These are phyloP conservation scores for Phaeosphaeria sp. DNA, from an alignment of 2,329 filamentous ascomycete genomes.

Conservation along the genomic window DNA sequence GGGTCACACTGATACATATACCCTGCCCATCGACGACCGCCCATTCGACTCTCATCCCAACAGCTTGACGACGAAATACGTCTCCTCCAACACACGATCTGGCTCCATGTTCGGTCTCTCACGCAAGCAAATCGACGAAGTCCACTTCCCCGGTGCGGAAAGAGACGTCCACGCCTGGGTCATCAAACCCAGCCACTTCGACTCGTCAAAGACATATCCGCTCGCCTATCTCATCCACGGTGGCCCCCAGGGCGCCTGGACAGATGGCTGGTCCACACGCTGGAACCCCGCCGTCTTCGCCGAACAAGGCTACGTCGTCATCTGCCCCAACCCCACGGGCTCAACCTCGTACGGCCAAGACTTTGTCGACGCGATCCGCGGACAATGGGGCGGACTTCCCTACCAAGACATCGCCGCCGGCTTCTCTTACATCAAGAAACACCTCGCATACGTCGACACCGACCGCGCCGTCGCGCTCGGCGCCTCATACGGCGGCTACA, in stretches of 20 bases:
- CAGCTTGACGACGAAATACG: slow-evolving; percentile 30
- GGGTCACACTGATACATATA: slow-evolving; percentile 20
- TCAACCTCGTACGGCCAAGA: slow-evolving; percentile 83
- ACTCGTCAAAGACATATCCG: slow-evolving; percentile 75
- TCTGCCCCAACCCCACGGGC: slow-evolving; percentile 83
- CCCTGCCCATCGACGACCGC: slow-evolving; percentile 26
- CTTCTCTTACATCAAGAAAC: slow-evolving; percentile 74
- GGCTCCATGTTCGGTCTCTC: slow-evolving; percentile 73
- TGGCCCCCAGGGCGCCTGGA: slow-evolving; percentile 80
- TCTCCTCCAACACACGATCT: slow-evolving; percentile 71
- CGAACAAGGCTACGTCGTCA: slow-evolving; percentile 84
- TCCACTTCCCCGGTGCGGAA: slow-evolving; percentile 72
- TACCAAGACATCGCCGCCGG: slow-evolving; percentile 83
- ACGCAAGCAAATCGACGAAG: slow-evolving; percentile 67
- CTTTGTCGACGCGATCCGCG: slow-evolving; percentile 76
- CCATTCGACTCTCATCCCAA: slow-evolving; percentile 35
- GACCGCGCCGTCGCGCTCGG: slow-evolving; percentile 74
- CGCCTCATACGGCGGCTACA: slow-evolving; percentile 59
- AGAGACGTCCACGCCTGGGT: slow-evolving; percentile 71
- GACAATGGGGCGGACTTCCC: slow-evolving; percentile 84
- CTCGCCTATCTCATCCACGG: slow-evolving; percentile 83
- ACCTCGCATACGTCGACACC: slow-evolving; percentile 73
- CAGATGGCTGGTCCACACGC: slow-evolving; percentile 77
- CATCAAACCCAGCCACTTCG: slow-evolving; percentile 69
- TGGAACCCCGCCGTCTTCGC: slow-evolving; percentile 90